phyloP scores from a whole-genome alignment of 2,329 filamentous ascomycete genomes.

The Cladophialophora immunda region DNA sequence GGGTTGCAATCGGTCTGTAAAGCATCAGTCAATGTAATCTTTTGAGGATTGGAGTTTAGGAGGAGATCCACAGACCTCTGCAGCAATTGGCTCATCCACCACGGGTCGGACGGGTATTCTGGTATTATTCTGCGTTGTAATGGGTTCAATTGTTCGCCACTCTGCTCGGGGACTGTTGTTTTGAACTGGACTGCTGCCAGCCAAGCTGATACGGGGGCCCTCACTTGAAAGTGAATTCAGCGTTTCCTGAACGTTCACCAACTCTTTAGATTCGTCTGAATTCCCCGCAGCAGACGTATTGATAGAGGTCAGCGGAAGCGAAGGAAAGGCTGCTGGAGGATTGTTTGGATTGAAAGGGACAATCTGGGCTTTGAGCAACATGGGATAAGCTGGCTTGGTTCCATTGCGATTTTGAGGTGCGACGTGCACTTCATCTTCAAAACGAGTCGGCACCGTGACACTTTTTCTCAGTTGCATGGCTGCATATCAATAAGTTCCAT shows the following conservation, averaged over 20 bases:
- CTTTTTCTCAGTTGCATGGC: slow-evolving; percentile 47
- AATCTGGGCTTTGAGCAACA: slow-evolving; percentile 19
- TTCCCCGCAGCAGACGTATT: neutral
- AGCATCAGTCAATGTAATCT: neutral
- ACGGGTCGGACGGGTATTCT: neutral
- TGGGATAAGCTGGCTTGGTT: slow-evolving; percentile 40
- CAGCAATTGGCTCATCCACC: neutral
- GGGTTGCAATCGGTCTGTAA: slow-evolving; percentile 6
- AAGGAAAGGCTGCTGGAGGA: slow-evolving; percentile 54
- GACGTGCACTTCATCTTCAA: slow-evolving; percentile 41
- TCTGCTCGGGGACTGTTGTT: neutral
- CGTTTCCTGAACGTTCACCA: neutral
- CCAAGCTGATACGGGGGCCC: neutral
- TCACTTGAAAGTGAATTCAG: neutral
- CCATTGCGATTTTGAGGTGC: slow-evolving; percentile 29
- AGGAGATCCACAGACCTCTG: neutral
- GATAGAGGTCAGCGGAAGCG: slow-evolving; percentile 39
- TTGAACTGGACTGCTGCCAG: neutral
- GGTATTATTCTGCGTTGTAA: neutral
- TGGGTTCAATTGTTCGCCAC: neutral
- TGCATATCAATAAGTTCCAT: slow-evolving; percentile 8
- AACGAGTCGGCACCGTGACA: slow-evolving; percentile 45
- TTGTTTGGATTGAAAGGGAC: slow-evolving; percentile 49
- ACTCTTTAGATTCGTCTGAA: neutral
- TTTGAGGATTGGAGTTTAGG: neutral